These are phyloP conservation scores for Fusarium sublunatum DNA, from an alignment of 2,329 filamentous ascomycete genomes.

Conservation along the genomic window DNA sequence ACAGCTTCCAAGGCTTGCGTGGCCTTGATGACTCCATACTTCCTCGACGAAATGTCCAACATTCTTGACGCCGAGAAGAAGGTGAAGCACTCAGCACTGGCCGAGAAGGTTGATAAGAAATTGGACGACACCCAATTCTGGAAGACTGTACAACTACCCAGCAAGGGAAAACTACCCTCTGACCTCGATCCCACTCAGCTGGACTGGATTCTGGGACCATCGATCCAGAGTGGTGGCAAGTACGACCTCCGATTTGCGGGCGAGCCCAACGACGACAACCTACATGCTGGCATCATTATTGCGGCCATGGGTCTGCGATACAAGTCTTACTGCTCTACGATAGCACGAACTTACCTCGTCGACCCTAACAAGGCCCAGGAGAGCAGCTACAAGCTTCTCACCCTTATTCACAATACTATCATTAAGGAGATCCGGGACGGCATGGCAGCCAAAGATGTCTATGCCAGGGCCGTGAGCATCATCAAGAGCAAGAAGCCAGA, in stretches of 20 bases:
- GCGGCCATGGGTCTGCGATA: conserved; percentile 92
- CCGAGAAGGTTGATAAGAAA: conserved; percentile 89
- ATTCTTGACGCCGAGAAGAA: conserved; percentile 97
- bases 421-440: conserved; percentile 93
- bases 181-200: conserved; percentile 90
- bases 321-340: conserved; percentile 92
- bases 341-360: conserved; percentile 93
- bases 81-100: conserved; percentile 86
- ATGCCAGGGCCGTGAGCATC: conserved; percentile 83
- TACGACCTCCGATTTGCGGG: conserved; percentile 88
- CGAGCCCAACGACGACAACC: conserved; percentile 81
- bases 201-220: conserved; percentile 92
- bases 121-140: conserved; percentile 96
- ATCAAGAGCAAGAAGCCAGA: conserved; percentile 94
- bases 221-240: conserved; percentile 94
- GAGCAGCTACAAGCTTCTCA: conserved; percentile 89
- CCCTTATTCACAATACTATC: conserved; percentile 86
- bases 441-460: conserved; percentile 87
- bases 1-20: conserved; percentile 95
- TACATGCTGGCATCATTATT: conserved; percentile 94
- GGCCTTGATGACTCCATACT: conserved; percentile 94
- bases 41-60: conserved; percentile 97
- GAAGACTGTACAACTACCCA: conserved; percentile 77
- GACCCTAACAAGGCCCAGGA: conserved; percentile 98
- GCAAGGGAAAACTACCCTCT: conserved; percentile 79